phyloP scores from a whole-genome alignment of 2,329 filamentous ascomycete genomes.

The Ophiocordyceps polyrhachis-furcata region DNA sequence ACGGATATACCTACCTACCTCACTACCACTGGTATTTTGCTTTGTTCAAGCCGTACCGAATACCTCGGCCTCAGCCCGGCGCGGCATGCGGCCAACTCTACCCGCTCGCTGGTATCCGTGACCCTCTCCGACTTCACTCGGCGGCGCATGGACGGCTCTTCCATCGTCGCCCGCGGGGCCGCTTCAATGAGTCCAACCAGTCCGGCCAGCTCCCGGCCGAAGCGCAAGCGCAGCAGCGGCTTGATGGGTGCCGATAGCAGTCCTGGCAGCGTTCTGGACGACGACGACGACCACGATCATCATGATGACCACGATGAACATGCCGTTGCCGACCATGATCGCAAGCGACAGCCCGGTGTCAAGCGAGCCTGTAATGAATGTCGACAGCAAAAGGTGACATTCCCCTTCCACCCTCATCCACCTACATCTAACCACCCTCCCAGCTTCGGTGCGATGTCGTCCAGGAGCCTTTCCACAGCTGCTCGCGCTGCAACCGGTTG shows the following conservation, averaged over 20 bases:
- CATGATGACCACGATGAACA: constrained; percentile 18
- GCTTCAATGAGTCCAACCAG: constrained; percentile 35
- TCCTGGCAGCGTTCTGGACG: constrained; percentile 31
- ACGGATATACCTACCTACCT: background rate
- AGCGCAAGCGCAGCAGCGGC: constrained; percentile 40
- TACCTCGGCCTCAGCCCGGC: background rate
- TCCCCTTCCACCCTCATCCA: constrained; percentile 1
- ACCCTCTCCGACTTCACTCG: constrained; percentile 4
- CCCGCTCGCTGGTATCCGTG: constrained; percentile 2
- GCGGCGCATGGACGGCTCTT: constrained; percentile 28
- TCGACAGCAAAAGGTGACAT: constrained; percentile 64
- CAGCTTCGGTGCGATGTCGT: constrained; percentile 70
- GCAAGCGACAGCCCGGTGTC: constrained; percentile 47
- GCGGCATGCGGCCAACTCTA: background rate
- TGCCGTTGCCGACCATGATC: constrained; percentile 25
- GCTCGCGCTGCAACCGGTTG: constrained; percentile 59
- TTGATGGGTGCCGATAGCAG: constrained; percentile 37
- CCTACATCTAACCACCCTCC: background rate
- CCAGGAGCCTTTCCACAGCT: constrained; percentile 62
- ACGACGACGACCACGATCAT: constrained; percentile 33
- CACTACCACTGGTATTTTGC: background rate
- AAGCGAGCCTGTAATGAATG: constrained; percentile 76
- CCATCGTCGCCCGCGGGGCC: constrained; percentile 25
- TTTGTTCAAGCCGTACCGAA: background rate
- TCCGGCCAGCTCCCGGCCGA: constrained; percentile 33